These are phyloP conservation scores for Populus hybrid DNA, from an alignment of 441 rosid genomes.

Conservation along the genomic window DNA sequence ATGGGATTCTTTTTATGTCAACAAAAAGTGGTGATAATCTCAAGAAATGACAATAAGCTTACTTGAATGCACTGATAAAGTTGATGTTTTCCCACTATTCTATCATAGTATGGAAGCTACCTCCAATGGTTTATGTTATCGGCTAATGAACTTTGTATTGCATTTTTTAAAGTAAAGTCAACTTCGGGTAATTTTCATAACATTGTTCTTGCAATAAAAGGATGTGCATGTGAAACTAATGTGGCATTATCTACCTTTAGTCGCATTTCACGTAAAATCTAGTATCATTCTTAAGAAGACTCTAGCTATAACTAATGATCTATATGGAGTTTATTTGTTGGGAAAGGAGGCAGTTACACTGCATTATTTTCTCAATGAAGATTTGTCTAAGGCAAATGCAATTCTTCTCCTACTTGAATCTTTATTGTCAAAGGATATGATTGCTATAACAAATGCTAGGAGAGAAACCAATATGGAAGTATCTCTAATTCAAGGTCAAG, in stretches of 20 bases:
- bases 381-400: constrained; percentile 75
- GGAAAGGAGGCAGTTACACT: constrained; percentile 82
- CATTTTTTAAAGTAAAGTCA: constrained; percentile 78
- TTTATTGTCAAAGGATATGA: constrained; percentile 73
- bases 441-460: constrained; percentile 82
- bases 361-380: constrained; percentile 70
- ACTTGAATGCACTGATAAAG: constrained; percentile 57
- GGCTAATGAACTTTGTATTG: constrained; percentile 67
- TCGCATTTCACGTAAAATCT: constrained; percentile 74
- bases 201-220: constrained; percentile 79
- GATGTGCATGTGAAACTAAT: constrained; percentile 80
- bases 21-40: constrained; percentile 46
- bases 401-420: constrained; percentile 80
- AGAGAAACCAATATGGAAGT: constrained; percentile 71
- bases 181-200: constrained; percentile 92
- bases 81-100: constrained; percentile 78
- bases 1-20: constrained; percentile 64
- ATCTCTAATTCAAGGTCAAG: constrained; percentile 86
- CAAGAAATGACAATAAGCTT: constrained; percentile 79
- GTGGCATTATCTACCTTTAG: constrained; percentile 68
- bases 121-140: constrained; percentile 31
- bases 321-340: constrained; percentile 79
- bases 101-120: constrained; percentile 82
- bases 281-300: constrained; percentile 98
- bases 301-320: constrained; percentile 82